phyloP scores from a whole-genome alignment of 2,329 filamentous ascomycete species.

The Ceratocystis smalleyi region DNA sequence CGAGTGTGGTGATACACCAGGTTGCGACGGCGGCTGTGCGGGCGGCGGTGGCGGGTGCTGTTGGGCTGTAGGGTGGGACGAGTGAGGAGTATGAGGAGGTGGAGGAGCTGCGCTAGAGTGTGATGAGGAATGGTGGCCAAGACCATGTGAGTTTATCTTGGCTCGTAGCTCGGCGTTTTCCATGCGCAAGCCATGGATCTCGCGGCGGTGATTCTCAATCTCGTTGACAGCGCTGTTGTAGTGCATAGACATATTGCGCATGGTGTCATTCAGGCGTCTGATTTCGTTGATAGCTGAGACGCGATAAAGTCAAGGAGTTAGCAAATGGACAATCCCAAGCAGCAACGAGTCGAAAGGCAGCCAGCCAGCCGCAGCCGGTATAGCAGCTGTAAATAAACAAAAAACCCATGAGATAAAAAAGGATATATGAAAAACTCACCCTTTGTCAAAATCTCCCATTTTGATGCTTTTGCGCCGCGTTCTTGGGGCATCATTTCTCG shows the following conservation, averaged over 20 bases:
- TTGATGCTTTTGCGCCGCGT: constrained; percentile 69
- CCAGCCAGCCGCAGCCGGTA: too few species aligned
- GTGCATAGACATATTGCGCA: constrained; percentile 33
- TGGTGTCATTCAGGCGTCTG: constrained; percentile 36
- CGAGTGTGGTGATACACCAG: constrained; percentile 20
- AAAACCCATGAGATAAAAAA: neutral
- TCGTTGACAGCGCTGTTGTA: constrained; percentile 30
- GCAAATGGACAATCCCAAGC: constrained; percentile 1
- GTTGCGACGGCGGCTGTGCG: constrained; percentile 12
- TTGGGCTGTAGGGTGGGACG: constrained; percentile 7
- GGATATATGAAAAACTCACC: constrained; percentile 34
- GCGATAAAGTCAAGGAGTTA: neutral
- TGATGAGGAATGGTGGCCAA: constrained; percentile 2
- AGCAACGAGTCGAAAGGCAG: neutral
- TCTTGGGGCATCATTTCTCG: constrained; percentile 66
- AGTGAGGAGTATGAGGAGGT: constrained; percentile 21
- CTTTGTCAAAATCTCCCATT: constrained; percentile 80
- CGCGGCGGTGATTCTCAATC: constrained; percentile 34
- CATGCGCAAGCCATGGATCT: constrained; percentile 33
- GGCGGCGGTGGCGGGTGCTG: constrained; percentile 9
- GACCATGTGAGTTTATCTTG: constrained; percentile 19
- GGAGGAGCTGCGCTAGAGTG: constrained; percentile 21
- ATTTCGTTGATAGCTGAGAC: constrained; percentile 45
- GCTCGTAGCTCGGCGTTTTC: constrained; percentile 34
- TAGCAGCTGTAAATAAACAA: too few species aligned